Evolutionary conservation across 805 yeast genomes (phyloP).

Genomic region (Wickerhamiella slavikovae): DNA sequence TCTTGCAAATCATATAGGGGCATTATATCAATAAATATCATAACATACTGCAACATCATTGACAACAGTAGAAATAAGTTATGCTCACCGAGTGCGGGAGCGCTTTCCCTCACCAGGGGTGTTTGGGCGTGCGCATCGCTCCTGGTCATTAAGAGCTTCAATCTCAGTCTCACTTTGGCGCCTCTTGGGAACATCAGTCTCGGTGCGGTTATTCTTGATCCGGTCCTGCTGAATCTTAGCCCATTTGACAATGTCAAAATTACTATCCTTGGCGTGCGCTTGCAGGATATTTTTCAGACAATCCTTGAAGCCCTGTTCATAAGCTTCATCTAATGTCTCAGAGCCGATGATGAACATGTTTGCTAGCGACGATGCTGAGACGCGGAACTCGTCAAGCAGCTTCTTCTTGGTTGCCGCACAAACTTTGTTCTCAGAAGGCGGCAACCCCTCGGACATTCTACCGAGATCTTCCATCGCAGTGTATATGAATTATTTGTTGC

Average conservation of each 20-base stretch:
- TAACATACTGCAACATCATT: too few relatives aligned
- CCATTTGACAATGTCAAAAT: constrained; percentile 2
- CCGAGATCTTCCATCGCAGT: neutral
- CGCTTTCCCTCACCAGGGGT: too few relatives aligned
- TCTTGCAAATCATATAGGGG: too few relatives aligned
- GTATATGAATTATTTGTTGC: too few relatives aligned
- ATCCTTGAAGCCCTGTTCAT: constrained; percentile 3
- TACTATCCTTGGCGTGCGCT: constrained; percentile 1
- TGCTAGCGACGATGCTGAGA: constrained; percentile 4
- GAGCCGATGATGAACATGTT: constrained; percentile 4
- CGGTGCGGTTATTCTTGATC: too few relatives aligned
- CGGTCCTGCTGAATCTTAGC: constrained; percentile 2
- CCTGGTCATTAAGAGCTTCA: too few relatives aligned
- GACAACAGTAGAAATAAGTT: too few relatives aligned
- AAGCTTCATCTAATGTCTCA: neutral
- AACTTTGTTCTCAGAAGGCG: neutral
- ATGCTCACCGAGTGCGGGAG: too few relatives aligned
- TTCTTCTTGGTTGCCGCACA: neutral
- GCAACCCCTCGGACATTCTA: neutral
- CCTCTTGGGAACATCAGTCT: too few relatives aligned
- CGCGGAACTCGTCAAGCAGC: constrained; percentile 3
- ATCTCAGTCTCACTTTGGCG: too few relatives aligned
- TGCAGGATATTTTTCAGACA: constrained; percentile 4
- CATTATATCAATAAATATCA: too few relatives aligned
- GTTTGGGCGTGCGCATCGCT: too few relatives aligned